Base-by-base conservation (phyloP, 169 alveolate species). In the Besnoitia besnoiti region DNA sequence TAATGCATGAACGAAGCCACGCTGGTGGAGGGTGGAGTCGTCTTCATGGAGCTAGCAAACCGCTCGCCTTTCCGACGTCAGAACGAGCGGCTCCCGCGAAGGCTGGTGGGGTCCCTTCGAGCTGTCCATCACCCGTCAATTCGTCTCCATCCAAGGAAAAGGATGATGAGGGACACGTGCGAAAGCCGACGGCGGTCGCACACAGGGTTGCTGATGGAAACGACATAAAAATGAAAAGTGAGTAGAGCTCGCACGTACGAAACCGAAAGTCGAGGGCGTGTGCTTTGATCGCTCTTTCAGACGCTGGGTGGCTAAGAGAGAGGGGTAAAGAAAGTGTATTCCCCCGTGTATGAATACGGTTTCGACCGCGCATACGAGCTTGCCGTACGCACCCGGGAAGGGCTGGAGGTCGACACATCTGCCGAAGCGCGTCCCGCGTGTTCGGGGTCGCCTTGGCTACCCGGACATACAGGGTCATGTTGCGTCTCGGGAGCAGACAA, bases 221-320 rank as follows among this genome's bases (percentile, higher is more conserved):
- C 33, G 67, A 16, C 30, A 55, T 55, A 55, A 55, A 55, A 55
- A 55, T 55, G 82, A 73, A n/a, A 42, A 88, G 49, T 44, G 37
- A 85, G 4, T 88, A n/a, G 44, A 62, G 73, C 85, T 79, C 7
- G 93, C 93, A 4, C 82, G 82, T 4, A 75, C 10, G 33, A 89
- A 89, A 44, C 93, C 93, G 14, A 73, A 76, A 50, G 93, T 89
- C 67, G 93, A 89, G 44, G 93, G 93, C 35, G 93, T 89, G 42
- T 89, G 93, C 35, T 89, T 89, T 51, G 93, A 89, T 82, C 75
- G 88, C 24, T 75, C 46, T 82, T 89, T 76, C 24, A 67, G 59
- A 40, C n/a, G 93, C 21, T 89, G 93, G 93, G 93, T 90, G 44
- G 93, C 93, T 14, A 90, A 90, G 89, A 75, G 85, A 49, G 85